These are phyloP conservation scores for Diospyros lotus DNA, from an alignment of 148 eudicot species.

Conservation along the genomic window DNA sequence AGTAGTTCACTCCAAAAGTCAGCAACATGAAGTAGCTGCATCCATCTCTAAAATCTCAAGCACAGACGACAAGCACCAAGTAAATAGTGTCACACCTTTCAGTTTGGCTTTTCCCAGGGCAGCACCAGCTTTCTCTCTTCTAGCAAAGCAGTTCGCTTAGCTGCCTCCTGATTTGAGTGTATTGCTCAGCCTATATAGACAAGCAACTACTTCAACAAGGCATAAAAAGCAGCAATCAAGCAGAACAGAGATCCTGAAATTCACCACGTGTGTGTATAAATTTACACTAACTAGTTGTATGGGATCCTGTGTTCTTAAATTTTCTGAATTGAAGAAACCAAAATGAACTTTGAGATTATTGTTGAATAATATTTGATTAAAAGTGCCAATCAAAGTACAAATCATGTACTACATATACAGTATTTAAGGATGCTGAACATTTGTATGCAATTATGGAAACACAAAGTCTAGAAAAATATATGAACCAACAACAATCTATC, in stretches of 20 bases:
- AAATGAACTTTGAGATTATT: background rate
- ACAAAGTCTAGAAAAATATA: background rate
- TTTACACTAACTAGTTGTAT: too few relatives aligned
- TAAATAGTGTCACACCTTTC: too few relatives aligned
- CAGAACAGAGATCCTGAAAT: background rate
- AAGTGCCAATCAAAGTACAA: background rate
- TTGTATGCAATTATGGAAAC: background rate
- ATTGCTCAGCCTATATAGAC: slow-evolving; percentile 73
- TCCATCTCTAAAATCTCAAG: background rate
- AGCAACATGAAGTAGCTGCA: background rate
- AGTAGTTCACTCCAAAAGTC: background rate
- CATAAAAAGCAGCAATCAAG: background rate
- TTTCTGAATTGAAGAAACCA: background rate
- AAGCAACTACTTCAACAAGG: background rate
- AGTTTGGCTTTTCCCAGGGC: too few relatives aligned
- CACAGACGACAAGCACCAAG: too few relatives aligned
- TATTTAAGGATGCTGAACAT: background rate
- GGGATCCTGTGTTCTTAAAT: too few relatives aligned
- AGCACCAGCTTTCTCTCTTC: too few relatives aligned
- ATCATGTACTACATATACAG: background rate
- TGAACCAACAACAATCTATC: background rate
- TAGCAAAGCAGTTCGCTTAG: slow-evolving; percentile 12
- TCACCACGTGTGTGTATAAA: background rate
- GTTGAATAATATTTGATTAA: background rate
- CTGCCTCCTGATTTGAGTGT: slow-evolving; percentile 82